Evolutionary conservation across 2,329 filamentous ascomycete genomes (phyloP).

Genomic region (Xylariomycetidae sp.): DNA sequence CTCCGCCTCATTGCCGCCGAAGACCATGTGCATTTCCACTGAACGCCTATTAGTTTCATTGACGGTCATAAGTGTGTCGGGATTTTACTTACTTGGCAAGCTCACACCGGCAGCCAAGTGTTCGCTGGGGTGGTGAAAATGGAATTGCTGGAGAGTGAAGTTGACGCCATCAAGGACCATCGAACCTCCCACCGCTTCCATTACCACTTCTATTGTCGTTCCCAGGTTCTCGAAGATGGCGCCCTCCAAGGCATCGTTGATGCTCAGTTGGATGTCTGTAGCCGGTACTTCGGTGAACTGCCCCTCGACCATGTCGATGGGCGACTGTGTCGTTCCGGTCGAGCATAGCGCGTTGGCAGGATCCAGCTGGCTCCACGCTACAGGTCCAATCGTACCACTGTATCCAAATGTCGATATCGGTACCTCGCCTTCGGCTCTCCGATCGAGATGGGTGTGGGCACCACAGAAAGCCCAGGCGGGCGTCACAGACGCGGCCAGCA

Average conservation of each 20-base stretch:
- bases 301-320: slow-evolving; percentile 47
- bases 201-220: slow-evolving; percentile 52
- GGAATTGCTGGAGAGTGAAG: slow-evolving; percentile 41
- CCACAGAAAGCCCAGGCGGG: slow-evolving; percentile 25
- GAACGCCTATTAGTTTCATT: no score
- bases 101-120: slow-evolving; percentile 40
- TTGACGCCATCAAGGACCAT: slow-evolving; percentile 29
- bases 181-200: slow-evolving; percentile 36
- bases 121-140: slow-evolving; percentile 47
- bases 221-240: slow-evolving; percentile 54
- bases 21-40: slow-evolving; percentile 58
- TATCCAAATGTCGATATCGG: slow-evolving; percentile 29
- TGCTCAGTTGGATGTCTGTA: slow-evolving; percentile 29
- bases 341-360: slow-evolving; percentile 45
- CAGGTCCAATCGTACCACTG: slow-evolving; percentile 22
- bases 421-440: slow-evolving; percentile 25
- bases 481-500: slow-evolving; percentile 20
- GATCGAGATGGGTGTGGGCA: slow-evolving; percentile 24
- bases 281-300: slow-evolving; percentile 28
- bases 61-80: no score
- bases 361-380: slow-evolving; percentile 30
- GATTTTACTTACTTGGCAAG: slow-evolving; percentile 34
- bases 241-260: slow-evolving; percentile 37
- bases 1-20: slow-evolving; percentile 36
- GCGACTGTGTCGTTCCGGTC: slow-evolving; percentile 49